These are phyloP conservation scores for Kappamyces sp. DNA, from an alignment of 192 early-diverging fungal species.

Conservation along the genomic window DNA sequence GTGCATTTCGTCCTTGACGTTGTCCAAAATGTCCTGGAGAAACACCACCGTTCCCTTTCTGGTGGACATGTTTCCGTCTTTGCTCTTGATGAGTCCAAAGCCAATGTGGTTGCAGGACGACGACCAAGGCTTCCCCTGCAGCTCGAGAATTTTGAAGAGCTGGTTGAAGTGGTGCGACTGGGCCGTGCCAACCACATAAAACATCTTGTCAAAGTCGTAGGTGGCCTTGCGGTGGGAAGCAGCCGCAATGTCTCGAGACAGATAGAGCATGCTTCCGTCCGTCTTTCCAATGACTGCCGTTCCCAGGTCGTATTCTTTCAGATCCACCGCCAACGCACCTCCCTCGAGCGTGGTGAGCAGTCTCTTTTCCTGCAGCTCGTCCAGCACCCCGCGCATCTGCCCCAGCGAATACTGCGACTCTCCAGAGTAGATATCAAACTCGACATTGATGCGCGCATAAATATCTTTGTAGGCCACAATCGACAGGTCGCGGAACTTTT, in stretches of 20 bases:
- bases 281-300: conserved; percentile 77
- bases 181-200: conserved; percentile 85
- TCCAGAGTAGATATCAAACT: conserved; percentile 93
- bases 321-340: conserved; percentile 82
- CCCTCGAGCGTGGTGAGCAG: conserved; percentile 63
- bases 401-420: conserved; percentile 80
- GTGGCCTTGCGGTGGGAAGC: conserved; percentile 82
- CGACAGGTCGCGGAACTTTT: conserved; percentile 78
- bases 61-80: conserved; percentile 79
- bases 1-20: conserved; percentile 84
- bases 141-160: conserved; percentile 87
- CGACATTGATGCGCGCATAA: conserved; percentile 82
- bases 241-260: conserved; percentile 95
- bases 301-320: conserved; percentile 78
- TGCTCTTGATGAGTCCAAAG: conserved; percentile 89
- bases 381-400: conserved; percentile 62
- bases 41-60: conserved; percentile 93
- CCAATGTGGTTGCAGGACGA: conserved; percentile 80
- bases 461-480: conserved; percentile 89
- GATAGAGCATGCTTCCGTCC: conserved; percentile 89
- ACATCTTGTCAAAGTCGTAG: conserved; percentile 86
- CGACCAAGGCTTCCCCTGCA: conserved; percentile 77
- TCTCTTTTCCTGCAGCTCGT: conserved; percentile 65
- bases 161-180: conserved; percentile 92
- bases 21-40: conserved; percentile 88